Base-by-base conservation (phyloP, 768 basidiomycete genomes). In the Pleurotus salmoneostramineus region DNA sequence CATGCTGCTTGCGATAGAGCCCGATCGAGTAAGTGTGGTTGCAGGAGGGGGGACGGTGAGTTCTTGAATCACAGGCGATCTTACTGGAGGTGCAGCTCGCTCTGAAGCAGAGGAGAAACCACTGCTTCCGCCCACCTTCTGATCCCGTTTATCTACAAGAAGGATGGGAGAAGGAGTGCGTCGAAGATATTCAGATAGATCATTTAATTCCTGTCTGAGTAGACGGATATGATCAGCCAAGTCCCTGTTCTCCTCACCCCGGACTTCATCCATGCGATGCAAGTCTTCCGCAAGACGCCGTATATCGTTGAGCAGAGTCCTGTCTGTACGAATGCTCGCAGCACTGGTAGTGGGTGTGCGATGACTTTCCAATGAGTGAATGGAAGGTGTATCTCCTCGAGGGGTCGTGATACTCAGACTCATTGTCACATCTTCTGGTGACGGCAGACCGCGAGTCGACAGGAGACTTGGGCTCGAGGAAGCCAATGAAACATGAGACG, bases 181-280 rank as follows among this genome's bases (percentile, higher is more conserved):
- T 58, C 77, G 83, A 14, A 88, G 69, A 60, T 77, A 81, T 32
- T 82, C 73, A 0, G 84, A 80, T 8, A 95, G 75, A 46, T 85
- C 83, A 10, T 76, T 77, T 2, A 96, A 72, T 61, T 90, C 85
- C 37, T 86, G 77, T 58, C 88, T 81, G 40, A 97, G 82, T 0
- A 84, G 81, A 52, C 81, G 81, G 3, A 96, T 76, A 65, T 89
- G 85, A 47, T 83, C 83, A 0, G 80, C 77, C 6, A 95, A 66
- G 12, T 86, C 85, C 31, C 81, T 76, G 33, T 77, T 81, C 62
- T 95, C 89, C 2, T 81, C 75, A 0, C 83, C 85, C 55, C 89
- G 74, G 14, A 76, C 73, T 34, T 79, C 74, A 62, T 93, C 84
- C 56, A 77, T 77, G 2, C 69, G 66, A 6, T 74, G 74, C 10